These are phyloP conservation scores for Aspergillus bridgeri DNA, from an alignment of 495 filamentous ascomycete species.

Conservation along the genomic window DNA sequence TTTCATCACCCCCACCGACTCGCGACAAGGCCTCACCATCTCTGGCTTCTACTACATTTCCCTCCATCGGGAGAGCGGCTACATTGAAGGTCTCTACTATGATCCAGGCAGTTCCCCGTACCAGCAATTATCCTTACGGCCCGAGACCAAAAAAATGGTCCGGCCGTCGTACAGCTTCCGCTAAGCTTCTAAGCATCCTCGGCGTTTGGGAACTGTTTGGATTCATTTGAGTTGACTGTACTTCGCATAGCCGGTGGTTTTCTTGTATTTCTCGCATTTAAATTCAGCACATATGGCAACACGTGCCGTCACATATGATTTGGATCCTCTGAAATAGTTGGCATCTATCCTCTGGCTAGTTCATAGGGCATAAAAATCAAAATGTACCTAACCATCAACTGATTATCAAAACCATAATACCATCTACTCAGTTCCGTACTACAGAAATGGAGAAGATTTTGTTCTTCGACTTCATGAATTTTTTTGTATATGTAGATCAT, in stretches of 20 bases:
- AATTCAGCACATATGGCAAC: not conserved
- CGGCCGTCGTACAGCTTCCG: conserved; percentile 42
- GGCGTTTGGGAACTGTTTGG: not conserved
- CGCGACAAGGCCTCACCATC: conserved; percentile 63
- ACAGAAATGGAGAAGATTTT: too few species aligned
- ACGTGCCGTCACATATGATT: not conserved
- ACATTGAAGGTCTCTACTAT: conserved; percentile 69
- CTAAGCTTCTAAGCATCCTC: conserved; percentile 13
- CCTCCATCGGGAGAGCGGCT: conserved; percentile 56
- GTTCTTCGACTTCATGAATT: not conserved
- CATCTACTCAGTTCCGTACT: not conserved
- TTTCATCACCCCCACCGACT: conserved; percentile 61
- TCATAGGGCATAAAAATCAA: not conserved
- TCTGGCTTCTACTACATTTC: conserved; percentile 75
- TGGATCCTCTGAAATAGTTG: not conserved
- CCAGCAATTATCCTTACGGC: conserved; percentile 61
- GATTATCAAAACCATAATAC: not conserved
- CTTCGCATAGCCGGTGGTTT: conserved; percentile 19
- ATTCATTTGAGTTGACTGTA: not conserved
- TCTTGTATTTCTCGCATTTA: not conserved
- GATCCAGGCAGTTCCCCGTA: conserved; percentile 70
- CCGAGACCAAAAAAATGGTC: conserved; percentile 43
- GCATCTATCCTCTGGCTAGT: not conserved
- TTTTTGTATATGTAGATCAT: not conserved
- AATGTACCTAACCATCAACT: too few species aligned